Evolutionary conservation across 345 rosid species (phyloP).

Genomic region (Pistacia integerrima): DNA sequence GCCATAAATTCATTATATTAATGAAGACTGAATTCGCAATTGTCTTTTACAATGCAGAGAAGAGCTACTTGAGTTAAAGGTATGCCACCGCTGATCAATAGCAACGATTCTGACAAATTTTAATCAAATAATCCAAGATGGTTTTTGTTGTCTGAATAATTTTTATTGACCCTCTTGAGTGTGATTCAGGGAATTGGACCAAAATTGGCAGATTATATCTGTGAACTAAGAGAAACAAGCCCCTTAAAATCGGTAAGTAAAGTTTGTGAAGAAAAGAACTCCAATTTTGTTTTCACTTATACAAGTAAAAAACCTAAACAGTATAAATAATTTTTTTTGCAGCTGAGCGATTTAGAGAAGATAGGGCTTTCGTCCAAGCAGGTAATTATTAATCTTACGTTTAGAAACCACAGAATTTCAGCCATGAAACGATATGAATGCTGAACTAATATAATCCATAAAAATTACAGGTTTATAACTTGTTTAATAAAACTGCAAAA

Average conservation of each 20-base stretch:
- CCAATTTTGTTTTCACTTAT: background rate
- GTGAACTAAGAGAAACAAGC: conserved; percentile 64
- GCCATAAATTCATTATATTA: background rate
- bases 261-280: background rate
- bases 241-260: conserved; percentile 63
- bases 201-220: conserved; percentile 73
- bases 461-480: conserved; percentile 50
- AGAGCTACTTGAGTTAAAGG: conserved; percentile 78
- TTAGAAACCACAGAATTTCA: background rate
- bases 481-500: conserved; percentile 63
- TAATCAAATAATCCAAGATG: background rate
- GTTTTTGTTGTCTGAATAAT: background rate
- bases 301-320: background rate
- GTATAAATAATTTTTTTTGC: conserved; percentile 14
- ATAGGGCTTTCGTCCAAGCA: conserved; percentile 87
- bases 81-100: conserved; percentile 17
- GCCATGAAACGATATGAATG: background rate
- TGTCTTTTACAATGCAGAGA: conserved; percentile 50
- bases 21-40: conserved; percentile 23
- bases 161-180: background rate
- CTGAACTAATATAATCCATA: background rate
- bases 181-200: conserved; percentile 72
- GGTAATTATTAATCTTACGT: conserved; percentile 30
- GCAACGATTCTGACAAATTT: background rate
- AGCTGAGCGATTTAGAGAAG: conserved; percentile 78